Base-by-base conservation (phyloP, 805 yeast genomes). In the Suhomyces faveliae region DNA sequence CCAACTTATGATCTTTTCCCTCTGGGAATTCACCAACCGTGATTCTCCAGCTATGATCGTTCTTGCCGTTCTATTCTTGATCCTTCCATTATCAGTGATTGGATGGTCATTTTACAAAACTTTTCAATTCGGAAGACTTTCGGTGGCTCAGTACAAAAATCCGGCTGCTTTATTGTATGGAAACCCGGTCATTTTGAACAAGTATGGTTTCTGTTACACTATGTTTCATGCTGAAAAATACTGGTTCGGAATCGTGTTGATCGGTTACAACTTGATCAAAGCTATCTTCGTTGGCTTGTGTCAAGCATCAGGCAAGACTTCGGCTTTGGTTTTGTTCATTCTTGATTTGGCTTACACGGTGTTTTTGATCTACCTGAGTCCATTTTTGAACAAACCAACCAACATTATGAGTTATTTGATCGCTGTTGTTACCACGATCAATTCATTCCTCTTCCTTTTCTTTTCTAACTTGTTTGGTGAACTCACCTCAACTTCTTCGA, bases 11-110 rank as follows among this genome's bases (percentile, higher is more conserved):
- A 80, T 90, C 45, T 76, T 91, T 49, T 83, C 96, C 9, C 73
- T 90, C 46, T 91, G 95, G 94, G 96, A 91, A 70, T 90, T 89
- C 65, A 80, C 85, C 6, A 77, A 77, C 58, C 70, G 78, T 45
- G 97, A 91, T 60, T 89, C 97, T 0, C 86, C 95, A 1, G 97
- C 96, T 0, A 89, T 91, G 24, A 81, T 91, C 49, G 90, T 89
- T 4, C 68, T 89, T 50, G 92, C 96, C 2, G 84, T 80, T 30
- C 68, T 91, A 42, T 83, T 88, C 64, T 70, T 91, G 35, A 42
- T 89, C 1, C 68, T 85, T 48, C 74, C 87, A 1, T 51, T 84
- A 5, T 79, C 81, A 2, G 72, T 87, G 30, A 71, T 89, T 72
- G 68, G 73, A 1, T 85, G 84, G 81, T 77, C 89, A 17, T 76